A percentile compares a stretch with the other conserved stretches of the same genome.
Conservation (phyloP, 805 yeast genomes). For the Maudiozyma bulderi region DNA sequence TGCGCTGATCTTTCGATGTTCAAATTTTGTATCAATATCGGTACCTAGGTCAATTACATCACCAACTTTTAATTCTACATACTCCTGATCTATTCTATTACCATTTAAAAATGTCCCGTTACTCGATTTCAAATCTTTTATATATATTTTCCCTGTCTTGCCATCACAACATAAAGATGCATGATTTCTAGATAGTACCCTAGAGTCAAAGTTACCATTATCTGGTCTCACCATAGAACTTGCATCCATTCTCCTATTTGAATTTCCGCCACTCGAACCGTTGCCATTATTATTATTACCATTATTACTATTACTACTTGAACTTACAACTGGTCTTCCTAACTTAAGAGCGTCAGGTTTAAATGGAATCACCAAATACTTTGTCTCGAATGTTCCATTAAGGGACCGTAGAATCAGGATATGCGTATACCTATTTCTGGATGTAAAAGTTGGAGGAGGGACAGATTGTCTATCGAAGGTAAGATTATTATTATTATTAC, state of each 20-base stretch:
- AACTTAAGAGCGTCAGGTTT: constrained; percentile 75
- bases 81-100: constrained; percentile 45
- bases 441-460: constrained; percentile 5
- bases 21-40: constrained; percentile 57
- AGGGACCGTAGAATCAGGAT: constrained; percentile 66
- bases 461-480: background rate
- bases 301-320: constrained; percentile 4
- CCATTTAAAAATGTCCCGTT: constrained; percentile 92
- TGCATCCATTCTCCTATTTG: constrained; percentile 7
- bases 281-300: constrained; percentile 28
- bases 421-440: constrained; percentile 34
- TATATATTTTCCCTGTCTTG: constrained; percentile 51
- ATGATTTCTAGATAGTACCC: constrained; percentile 88
- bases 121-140: constrained; percentile 81
- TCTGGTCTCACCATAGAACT: constrained; percentile 42
- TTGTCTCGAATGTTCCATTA: constrained; percentile 74
- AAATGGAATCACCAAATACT: constrained; percentile 69
- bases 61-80: constrained; percentile 59
- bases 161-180: constrained; percentile 79
- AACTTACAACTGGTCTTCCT: constrained; percentile 70
- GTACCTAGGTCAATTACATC: constrained; percentile 92
- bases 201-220: constrained; percentile 89
- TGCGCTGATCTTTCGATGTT: constrained; percentile 81
- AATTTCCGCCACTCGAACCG: constrained; percentile 28
- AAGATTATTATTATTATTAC: no score